These are phyloP conservation scores for Fusarium tanahbumbuense DNA, from an alignment of 2,329 filamentous ascomycete genomes.

Conservation along the genomic window DNA sequence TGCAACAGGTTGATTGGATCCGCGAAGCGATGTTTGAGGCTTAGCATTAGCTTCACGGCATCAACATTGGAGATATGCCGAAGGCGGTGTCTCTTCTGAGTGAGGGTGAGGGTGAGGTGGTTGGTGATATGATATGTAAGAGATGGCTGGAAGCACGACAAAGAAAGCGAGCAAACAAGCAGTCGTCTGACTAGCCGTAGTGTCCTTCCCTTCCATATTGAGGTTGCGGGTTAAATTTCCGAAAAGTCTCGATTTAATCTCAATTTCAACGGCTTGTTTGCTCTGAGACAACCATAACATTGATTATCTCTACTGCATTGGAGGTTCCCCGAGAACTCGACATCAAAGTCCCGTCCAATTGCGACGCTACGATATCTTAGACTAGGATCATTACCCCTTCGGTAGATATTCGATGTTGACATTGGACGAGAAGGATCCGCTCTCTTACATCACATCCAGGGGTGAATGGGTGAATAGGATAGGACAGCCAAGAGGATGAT, in stretches of 20 bases:
- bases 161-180: constrained; percentile 7
- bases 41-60: background rate
- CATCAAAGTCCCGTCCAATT: constrained; percentile 12
- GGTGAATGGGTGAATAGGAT: constrained; percentile 21
- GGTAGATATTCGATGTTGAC: constrained; percentile 30
- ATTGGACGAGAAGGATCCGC: constrained; percentile 27
- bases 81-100: background rate
- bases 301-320: constrained; percentile 13
- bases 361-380: constrained; percentile 11
- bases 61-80: background rate
- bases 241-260: constrained; percentile 2
- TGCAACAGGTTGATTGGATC: background rate
- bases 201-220: constrained; percentile 13
- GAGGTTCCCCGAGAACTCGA: background rate
- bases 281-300: background rate
- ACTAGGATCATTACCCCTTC: constrained; percentile 34
- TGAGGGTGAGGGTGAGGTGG: background rate
- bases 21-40: background rate
- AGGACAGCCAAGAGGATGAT: constrained; percentile 1
- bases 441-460: constrained; percentile 36
- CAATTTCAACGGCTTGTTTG: background rate
- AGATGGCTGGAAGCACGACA: constrained; percentile 19
- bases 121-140: constrained; percentile 18
- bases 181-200: background rate
- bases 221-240: constrained; percentile 28